phyloP scores from a whole-genome alignment of 2,329 filamentous ascomycete species.

The Botryosphaeria agaves region DNA sequence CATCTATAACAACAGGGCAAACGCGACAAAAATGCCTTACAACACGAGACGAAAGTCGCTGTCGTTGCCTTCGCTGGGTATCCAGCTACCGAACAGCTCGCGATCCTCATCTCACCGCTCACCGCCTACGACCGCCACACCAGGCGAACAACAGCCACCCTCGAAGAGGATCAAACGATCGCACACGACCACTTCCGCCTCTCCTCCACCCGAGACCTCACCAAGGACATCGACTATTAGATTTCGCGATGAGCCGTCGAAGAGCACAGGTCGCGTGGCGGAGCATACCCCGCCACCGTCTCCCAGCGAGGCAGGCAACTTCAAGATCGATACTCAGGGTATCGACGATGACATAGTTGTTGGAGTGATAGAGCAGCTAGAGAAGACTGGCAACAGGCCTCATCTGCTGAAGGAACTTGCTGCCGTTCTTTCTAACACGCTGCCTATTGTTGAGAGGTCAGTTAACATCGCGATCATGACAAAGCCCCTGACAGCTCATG shows the following conservation, averaged over 20 bases:
- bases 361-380: constrained; percentile 71
- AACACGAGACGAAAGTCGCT: constrained; percentile 94
- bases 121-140: constrained; percentile 43
- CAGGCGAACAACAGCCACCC: constrained; percentile 37
- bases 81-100: constrained; percentile 52
- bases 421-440: constrained; percentile 54
- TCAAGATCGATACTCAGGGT: constrained; percentile 57
- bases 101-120: constrained; percentile 33
- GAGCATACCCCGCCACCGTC: constrained; percentile 71
- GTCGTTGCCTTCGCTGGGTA: constrained; percentile 81
- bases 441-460: constrained; percentile 83
- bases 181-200: constrained; percentile 34
- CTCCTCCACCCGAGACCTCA: constrained; percentile 21
- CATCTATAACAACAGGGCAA: too few species aligned
- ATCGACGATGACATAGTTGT: constrained; percentile 95
- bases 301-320: constrained; percentile 34
- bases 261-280: constrained; percentile 26
- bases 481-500: constrained; percentile 3
- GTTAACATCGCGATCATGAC: too few species aligned
- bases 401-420: constrained; percentile 92
- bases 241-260: constrained; percentile 30
- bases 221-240: constrained; percentile 24
- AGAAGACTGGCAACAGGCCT: constrained; percentile 79
- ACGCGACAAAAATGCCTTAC: constrained; percentile 73
- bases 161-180: constrained; percentile 56